Conservation (phyloP, 306 rosid species). For the Fagus crenata region DNA sequence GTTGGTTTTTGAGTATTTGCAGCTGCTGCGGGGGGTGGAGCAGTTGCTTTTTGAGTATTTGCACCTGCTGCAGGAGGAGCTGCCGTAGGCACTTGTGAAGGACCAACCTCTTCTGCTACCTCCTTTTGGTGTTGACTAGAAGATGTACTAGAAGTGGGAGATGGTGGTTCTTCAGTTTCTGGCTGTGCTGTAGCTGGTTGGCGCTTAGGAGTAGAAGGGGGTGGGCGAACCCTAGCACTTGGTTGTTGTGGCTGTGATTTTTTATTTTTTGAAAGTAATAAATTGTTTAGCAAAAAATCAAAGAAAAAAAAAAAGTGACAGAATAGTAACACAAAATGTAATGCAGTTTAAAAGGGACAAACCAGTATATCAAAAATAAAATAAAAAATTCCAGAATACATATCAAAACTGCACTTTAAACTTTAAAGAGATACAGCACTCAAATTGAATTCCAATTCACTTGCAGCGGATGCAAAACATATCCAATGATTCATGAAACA, state of each 20-base stretch:
- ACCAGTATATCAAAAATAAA: too few relatives aligned
- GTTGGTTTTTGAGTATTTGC: conserved; percentile 34
- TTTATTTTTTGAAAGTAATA: background rate
- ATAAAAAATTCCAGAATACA: background rate
- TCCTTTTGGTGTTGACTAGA: conserved; percentile 51
- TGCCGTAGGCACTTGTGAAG: conserved; percentile 42
- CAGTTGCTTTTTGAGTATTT: too few relatives aligned
- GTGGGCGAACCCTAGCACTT: conserved; percentile 45
- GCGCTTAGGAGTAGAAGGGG: conserved; percentile 37
- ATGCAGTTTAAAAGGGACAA: background rate
- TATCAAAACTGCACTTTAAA: background rate
- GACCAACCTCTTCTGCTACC: conserved; percentile 50
- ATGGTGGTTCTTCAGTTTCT: conserved; percentile 41
- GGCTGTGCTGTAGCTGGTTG: conserved; percentile 38
- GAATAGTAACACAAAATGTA: conserved; percentile 10
- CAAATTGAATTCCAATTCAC: background rate
- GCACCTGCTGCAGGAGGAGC: conserved; percentile 29
- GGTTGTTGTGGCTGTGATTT: conserved; percentile 45
- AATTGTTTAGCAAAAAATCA: background rate
- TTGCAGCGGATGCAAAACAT: background rate
- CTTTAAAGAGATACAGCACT: background rate
- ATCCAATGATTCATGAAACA: background rate
- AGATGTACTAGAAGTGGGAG: conserved; percentile 52
- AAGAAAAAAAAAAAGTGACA: conserved; percentile 1
- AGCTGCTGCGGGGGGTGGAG: conserved; percentile 28